Evolutionary conservation across 257 asterid species (phyloP).

Genomic region (Plantago major): DNA sequence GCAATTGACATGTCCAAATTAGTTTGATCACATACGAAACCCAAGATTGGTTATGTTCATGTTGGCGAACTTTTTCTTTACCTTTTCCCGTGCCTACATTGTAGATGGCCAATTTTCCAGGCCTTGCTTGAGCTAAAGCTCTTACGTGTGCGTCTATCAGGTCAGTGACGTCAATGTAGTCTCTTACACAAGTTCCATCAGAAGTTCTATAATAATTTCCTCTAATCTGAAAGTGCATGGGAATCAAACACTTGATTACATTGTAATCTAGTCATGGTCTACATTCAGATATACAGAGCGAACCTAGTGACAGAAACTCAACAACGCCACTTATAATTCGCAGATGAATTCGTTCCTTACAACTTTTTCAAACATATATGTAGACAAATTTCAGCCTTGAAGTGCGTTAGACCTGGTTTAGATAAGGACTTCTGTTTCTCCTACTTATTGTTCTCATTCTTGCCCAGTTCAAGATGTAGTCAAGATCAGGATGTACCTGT

Average conservation of each 20-base stretch:
- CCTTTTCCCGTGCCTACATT: constrained; percentile 46
- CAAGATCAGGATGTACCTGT: constrained; percentile 38
- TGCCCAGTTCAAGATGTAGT: too few relatives aligned
- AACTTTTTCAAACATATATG: too few relatives aligned
- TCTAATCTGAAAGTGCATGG: constrained; percentile 25
- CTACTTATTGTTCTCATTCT: too few relatives aligned
- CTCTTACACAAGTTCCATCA: constrained; percentile 43
- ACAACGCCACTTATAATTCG: not conserved
- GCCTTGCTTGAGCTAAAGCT: constrained; percentile 35
- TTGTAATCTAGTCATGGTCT: too few relatives aligned
- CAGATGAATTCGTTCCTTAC: too few relatives aligned
- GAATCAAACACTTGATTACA: too few relatives aligned
- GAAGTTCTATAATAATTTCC: constrained; percentile 38
- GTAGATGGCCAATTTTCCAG: constrained; percentile 37
- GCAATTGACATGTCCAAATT: not conserved
- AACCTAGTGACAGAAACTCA: too few relatives aligned
- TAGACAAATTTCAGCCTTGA: too few relatives aligned
- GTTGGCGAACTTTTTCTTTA: not conserved
- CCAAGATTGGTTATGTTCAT: not conserved
- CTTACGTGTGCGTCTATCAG: constrained; percentile 41
- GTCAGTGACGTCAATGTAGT: constrained; percentile 42
- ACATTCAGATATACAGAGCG: too few relatives aligned
- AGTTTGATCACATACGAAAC: not conserved
- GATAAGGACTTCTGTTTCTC: too few relatives aligned
- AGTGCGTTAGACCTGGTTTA: too few relatives aligned